Evolutionary conservation across 2,329 filamentous ascomycete genomes (phyloP), one percentile per base, ranked within the genome.

Genomic region (Penicillium sp.): DNA sequence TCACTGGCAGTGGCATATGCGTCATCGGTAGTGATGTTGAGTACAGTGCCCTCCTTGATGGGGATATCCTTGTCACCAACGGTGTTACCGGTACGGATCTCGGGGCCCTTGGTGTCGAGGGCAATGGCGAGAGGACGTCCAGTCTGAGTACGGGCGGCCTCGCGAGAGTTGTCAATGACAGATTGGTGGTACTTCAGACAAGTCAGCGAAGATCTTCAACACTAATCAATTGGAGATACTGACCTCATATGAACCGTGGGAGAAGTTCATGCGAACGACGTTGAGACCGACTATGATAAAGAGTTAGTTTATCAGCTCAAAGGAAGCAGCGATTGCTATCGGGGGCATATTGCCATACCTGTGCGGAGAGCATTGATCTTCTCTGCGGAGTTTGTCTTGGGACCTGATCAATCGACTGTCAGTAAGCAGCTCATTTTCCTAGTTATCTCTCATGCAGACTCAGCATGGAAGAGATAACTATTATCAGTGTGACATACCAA

Each of bases 251-350:
- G 87, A 88, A 70, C 90, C 90, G 78, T 96, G 90, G 63, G 89
- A 96, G 76, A 97, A 97, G 88, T 99, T 99, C 94, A 99, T 99
- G 80, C 94, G 93, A 67, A 97, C 94, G 66, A 99, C 91, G 79
- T 97, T 97, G 70, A 97, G 87, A 78, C 94, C 94, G 63, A 88
- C 88, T 79, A 61, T 64, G 45, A 32, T 35, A n/a, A 40, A 51
- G n/a, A n/a, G n/a, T 67, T 47, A 55, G 53, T 46, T 39, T 58
- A 56, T 61, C 42, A 64, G 53, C 52, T 59, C 55, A 16, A 46
- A n/a, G 42, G 49, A 26, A 11, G 8, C 41, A 14, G 30, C 4
- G 7, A 13, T 29, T 39, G 44, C 40, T 38, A 32, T 44, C 13
- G 39, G 42, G 51, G 53, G 13, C 38, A 14, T 32, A 63, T 50